Evolutionary conservation across 1,139 yeast genomes (phyloP), one percentile per base, ranked within the genome.

Genomic region (Suhomyces kunorum): DNA sequence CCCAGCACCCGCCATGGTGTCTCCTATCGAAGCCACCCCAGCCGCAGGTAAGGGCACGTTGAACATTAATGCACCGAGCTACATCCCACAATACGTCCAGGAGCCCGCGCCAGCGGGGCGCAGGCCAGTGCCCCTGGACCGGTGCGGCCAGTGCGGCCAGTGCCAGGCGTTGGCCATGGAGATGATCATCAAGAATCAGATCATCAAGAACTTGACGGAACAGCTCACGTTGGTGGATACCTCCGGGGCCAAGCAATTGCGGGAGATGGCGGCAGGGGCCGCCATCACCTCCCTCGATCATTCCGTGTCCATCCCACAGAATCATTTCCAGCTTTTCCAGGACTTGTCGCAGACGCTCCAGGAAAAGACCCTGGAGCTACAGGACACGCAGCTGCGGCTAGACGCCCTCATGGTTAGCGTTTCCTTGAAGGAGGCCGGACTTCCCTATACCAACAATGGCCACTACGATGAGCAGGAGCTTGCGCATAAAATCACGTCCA

Each of bases 391-490:
- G 46, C 55, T 65, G 19, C 70, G 85, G 48, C 64, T 86, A 36
- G 94, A 86, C 52, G 74, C 85, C 13, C 53, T 85, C n/a, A 55
- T 83, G 27, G 68, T 66, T 11, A 58, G 68, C 26, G 44, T 58
- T 28, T 45, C 63, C 26, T 50, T 64, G 52, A 49, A 46, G 40
- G 31, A 36, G 6, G 19, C 16, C 13, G 47, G 45, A 5, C 31
- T 34, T n/a, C 36, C 48, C 61, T 13, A 66, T 25, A 74, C 78
- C 3, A 66, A 67, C 26, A 58, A 64, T 41, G 85, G 85, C 2
- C 68, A 81, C 40, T 81, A 75, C 53, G 95, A 87, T 53, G 86
- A 81, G 34, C 80, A 84, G 50, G 92, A 87, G 48, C 63, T 87
- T 37, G 81, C 92, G 7, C 95, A 88, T 56, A 83, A 85, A 50